phyloP scores from a whole-genome alignment of 148 eudicot species.

The Beta vulgaris region DNA sequence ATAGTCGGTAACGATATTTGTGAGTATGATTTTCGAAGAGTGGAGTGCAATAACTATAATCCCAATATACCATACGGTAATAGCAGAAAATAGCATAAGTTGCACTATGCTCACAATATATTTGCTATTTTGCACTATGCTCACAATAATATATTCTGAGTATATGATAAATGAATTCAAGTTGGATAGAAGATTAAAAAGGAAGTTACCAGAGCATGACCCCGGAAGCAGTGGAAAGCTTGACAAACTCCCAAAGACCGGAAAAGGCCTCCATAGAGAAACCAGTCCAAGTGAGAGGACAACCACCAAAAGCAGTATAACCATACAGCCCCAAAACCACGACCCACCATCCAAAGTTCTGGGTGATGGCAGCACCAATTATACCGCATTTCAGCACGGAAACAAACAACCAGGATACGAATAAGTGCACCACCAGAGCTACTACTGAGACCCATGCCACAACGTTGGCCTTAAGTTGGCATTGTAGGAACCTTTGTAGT shows the following conservation, averaged over 20 bases:
- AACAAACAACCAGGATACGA: conserved; percentile 42
- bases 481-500: conserved; percentile 48
- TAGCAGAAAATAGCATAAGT: too few species aligned
- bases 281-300: conserved; percentile 52
- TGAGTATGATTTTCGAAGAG: too few species aligned
- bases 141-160: too few species aligned
- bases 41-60: too few species aligned
- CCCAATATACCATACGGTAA: too few species aligned
- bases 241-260: conserved; percentile 50
- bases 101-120: too few species aligned
- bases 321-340: conserved; percentile 36
- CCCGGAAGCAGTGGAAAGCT: conserved; percentile 48
- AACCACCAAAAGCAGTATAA: conserved; percentile 42
- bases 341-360: conserved; percentile 50
- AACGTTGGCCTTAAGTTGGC: conserved; percentile 42
- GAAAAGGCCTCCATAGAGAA: conserved; percentile 54
- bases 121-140: too few species aligned
- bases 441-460: conserved; percentile 44
- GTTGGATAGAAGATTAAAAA: too few species aligned
- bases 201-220: conserved; percentile 50
- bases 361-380: conserved; percentile 32
- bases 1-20: too few species aligned
- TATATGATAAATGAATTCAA: too few species aligned
- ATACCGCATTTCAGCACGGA: conserved; percentile 33
- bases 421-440: conserved; percentile 31